phyloP scores from a whole-genome alignment of 192 early-diverging fungal species.

The Podila epigama region DNA sequence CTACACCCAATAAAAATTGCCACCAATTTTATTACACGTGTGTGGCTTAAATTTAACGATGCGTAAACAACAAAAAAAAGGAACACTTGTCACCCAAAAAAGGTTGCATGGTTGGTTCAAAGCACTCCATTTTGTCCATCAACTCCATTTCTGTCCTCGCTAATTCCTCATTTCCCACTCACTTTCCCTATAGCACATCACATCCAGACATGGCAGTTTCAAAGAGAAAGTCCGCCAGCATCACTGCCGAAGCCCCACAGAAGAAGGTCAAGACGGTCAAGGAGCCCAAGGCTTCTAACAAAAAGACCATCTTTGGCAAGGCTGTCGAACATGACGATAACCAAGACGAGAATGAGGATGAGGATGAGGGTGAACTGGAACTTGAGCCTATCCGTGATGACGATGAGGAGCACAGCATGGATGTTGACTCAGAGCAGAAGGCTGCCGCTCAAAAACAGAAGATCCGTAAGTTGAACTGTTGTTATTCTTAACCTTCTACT shows the following conservation, averaged over 20 bases:
- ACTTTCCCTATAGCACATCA: not conserved
- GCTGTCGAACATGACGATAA: constrained; percentile 20
- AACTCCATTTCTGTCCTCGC: not conserved
- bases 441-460: constrained; percentile 33
- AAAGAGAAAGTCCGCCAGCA: constrained; percentile 46
- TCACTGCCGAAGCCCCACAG: constrained; percentile 33
- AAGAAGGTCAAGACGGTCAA: constrained; percentile 44
- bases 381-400: constrained; percentile 44
- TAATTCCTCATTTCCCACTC: not conserved
- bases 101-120: too few species aligned
- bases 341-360: constrained; percentile 18
- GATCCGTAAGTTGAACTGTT: constrained; percentile 11
- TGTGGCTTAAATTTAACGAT: not conserved
- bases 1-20: not conserved
- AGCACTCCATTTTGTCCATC: too few species aligned
- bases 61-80: too few species aligned
- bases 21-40: not conserved
- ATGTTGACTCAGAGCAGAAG: constrained; percentile 28
- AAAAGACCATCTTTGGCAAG: constrained; percentile 46
- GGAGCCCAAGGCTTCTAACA: constrained; percentile 9
- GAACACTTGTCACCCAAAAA: too few species aligned
- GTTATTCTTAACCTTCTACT: not conserved
- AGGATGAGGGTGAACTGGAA: constrained; percentile 38
- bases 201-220: constrained; percentile 25
- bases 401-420: constrained; percentile 44